Conservation (phyloP, 306 rosid genomes). For the Cicer arietinum region DNA sequence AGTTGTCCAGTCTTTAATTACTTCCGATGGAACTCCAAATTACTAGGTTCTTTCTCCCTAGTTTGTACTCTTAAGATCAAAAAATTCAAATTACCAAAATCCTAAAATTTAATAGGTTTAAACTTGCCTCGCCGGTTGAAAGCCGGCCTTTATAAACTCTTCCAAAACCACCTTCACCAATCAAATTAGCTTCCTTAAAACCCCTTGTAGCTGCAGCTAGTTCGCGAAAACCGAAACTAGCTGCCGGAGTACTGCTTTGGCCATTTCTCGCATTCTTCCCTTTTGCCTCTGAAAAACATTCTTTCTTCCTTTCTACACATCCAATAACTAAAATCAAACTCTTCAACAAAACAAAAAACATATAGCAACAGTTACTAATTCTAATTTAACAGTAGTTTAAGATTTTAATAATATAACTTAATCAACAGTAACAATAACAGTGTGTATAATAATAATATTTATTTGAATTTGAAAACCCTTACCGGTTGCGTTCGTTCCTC, state of each 20-base stretch:
- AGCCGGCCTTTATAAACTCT: conserved; percentile 91
- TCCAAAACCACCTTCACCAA: conserved; percentile 99
- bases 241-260: conserved; percentile 47
- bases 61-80: neutral
- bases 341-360: neutral
- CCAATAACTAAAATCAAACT: conserved; percentile 1
- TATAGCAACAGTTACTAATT: neutral
- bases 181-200: conserved; percentile 67
- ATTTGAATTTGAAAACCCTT: conserved; percentile 14
- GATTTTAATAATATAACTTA: neutral
- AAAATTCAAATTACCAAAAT: neutral
- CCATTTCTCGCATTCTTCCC: conserved; percentile 44
- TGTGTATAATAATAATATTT: neutral
- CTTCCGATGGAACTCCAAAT: no score
- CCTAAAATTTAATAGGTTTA: neutral
- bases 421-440: neutral
- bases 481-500: conserved; percentile 49
- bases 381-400: neutral
- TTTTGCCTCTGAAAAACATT: conserved; percentile 9
- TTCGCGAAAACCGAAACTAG: conserved; percentile 69
- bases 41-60: no score
- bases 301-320: conserved; percentile 48
- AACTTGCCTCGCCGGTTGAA: conserved; percentile 57
- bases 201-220: conserved; percentile 81
- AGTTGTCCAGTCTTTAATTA: no score